Base-by-base conservation (phyloP, 495 filamentous ascomycete genomes). In the Thermothielavioides terrestris region DNA sequence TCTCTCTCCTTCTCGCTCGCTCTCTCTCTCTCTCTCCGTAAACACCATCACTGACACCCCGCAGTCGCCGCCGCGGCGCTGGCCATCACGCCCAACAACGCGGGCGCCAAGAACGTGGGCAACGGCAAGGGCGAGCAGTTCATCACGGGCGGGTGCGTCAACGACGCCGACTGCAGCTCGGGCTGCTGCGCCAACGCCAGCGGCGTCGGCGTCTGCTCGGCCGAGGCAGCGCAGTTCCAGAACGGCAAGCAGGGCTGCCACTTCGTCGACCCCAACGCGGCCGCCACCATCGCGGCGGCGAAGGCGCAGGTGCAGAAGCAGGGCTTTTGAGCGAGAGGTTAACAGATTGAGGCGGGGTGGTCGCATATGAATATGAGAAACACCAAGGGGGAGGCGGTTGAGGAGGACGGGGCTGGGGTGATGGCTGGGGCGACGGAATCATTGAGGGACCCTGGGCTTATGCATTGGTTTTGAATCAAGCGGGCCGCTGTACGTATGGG, bases 41-140 rank as follows among this genome's bases (percentile, higher is more conserved):
- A 40, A 10, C 14, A 21, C 2, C 31, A 10, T 20, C 15, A 3
- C 37, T 44, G 31, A 48, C 52, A 23, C 31, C 6, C 21, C 15
- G 7, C 25, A 70, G 66, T 68, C 31, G 62, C 64, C 51, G 31
- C 63, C 26, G 37, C 61, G 42, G 55, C 61, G 38, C 45, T 62
- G 22, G 63, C 62, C 36, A 57, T 69, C 49, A 69, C 62, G 2
- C 69, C 69, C 39, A 72, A 70, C 58, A 59, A 67, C 50, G 67
- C 68, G 15, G 67, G 66, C 27, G 64, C 68, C 40, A 60, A 61
- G 42, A 60, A 80, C 56, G 75, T 78, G 46, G 76, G 76, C 26
- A 61, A 68, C 45, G 76, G 74, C 46, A 69, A 69, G 36, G 74
- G 67, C 15, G 50, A 63, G 17, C 75, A 78, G 57, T 79, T 76